Percentiles rank a stretch among this genome's conserved stretches.
phyloP scores from a whole-genome alignment of 2,329 filamentous ascomycete genomes.

The Macrophomina phaseolina region DNA sequence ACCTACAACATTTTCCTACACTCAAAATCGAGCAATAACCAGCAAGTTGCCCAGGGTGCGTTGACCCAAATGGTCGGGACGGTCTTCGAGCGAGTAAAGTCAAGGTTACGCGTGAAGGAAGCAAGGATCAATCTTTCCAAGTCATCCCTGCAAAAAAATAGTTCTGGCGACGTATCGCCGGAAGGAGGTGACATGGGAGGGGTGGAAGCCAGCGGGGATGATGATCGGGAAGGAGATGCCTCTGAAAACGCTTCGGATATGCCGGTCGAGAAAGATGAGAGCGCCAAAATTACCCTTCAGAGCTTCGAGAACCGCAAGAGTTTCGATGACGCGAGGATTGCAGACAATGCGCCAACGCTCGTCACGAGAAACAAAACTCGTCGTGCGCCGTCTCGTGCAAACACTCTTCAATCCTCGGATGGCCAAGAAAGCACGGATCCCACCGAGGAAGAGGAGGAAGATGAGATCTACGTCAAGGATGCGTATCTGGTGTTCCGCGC shows the following conservation, averaged over 20 bases:
- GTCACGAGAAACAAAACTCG: constrained; percentile 62
- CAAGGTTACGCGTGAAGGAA: constrained; percentile 85
- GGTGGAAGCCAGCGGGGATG: constrained; percentile 48
- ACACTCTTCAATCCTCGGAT: constrained; percentile 8
- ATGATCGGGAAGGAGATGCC: constrained; percentile 39
- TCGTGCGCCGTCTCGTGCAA: constrained; percentile 21
- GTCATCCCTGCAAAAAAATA: constrained; percentile 47
- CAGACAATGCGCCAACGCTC: constrained; percentile 70
- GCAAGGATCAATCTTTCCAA: constrained; percentile 65
- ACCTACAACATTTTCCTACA: constrained; percentile 99
- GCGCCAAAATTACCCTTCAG: constrained; percentile 68
- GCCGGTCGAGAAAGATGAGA: constrained; percentile 54
- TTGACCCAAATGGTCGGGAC: constrained; percentile 98
- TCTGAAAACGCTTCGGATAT: constrained; percentile 50
- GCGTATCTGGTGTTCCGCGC: constrained; percentile 96
- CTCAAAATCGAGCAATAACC: constrained; percentile 90
- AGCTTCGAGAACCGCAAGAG: constrained; percentile 71
- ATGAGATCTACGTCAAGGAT: constrained; percentile 96
- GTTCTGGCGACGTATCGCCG: constrained; percentile 41
- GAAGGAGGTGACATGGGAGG: constrained; percentile 38
- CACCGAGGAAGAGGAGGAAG: constrained; percentile 73
- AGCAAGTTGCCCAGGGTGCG: constrained; percentile 96
- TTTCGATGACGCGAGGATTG: constrained; percentile 69
- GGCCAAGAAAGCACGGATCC: constrained; percentile 49
- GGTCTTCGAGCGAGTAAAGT: constrained; percentile 93